Percentiles rank a stretch among this genome's conserved stretches.
These are phyloP conservation scores for Alliaria petiolata DNA, from an alignment of 345 rosid species.

Conservation along the genomic window DNA sequence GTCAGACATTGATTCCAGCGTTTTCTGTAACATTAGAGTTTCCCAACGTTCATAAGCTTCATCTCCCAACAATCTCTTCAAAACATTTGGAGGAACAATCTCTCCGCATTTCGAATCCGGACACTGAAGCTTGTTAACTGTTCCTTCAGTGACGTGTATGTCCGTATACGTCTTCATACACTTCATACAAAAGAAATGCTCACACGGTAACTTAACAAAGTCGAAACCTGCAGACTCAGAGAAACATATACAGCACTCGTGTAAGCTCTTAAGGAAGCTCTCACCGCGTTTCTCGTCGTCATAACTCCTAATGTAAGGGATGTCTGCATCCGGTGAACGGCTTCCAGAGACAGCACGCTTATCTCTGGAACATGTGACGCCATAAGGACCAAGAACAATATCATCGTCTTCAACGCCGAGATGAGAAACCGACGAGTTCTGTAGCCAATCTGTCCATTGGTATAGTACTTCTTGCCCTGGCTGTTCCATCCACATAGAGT, in stretches of 20 bases:
- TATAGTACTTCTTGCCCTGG: constrained; percentile 75
- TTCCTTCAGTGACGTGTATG: constrained; percentile 72
- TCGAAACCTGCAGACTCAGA: constrained; percentile 62
- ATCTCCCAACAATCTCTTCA: constrained; percentile 62
- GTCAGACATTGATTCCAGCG: constrained; percentile 80
- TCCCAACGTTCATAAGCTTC: constrained; percentile 78
- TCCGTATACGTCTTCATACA: constrained; percentile 74
- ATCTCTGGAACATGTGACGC: constrained; percentile 37
- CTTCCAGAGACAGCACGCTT: constrained; percentile 61
- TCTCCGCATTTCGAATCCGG: constrained; percentile 66
- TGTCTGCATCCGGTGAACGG: constrained; percentile 54
- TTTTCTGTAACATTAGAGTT: constrained; percentile 68
- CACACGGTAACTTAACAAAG: constrained; percentile 71
- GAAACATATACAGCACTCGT: constrained; percentile 75
- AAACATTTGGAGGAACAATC: constrained; percentile 61
- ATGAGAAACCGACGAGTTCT: constrained; percentile 54
- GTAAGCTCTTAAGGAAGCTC: constrained; percentile 57
- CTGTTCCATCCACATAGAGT: constrained; percentile 66
- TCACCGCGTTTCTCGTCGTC: constrained; percentile 63
- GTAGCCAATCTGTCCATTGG: constrained; percentile 74
- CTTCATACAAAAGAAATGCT: constrained; percentile 72
- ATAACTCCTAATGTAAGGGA: constrained; percentile 62
- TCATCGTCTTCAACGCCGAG: constrained; percentile 47
- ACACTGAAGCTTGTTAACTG: constrained; percentile 69
- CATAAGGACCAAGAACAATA: constrained; percentile 74